Percentiles rank a stretch among this genome's conserved stretches.
Evolutionary conservation across 495 filamentous ascomycete species (phyloP).

Genomic region (Friedmanniomyces simplex): DNA sequence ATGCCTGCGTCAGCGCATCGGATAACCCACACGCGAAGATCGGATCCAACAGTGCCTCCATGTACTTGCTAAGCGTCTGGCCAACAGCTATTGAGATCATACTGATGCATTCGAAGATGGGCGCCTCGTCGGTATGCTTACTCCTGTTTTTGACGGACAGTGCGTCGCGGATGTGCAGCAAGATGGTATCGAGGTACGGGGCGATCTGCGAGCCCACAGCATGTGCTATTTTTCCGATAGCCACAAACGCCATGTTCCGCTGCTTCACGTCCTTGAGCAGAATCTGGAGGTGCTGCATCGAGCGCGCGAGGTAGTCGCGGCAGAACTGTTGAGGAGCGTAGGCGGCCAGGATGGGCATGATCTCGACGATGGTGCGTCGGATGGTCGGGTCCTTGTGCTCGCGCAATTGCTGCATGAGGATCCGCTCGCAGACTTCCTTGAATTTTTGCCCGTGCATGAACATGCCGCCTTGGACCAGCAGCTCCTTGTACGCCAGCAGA

Average conservation of each 20-base stretch:
- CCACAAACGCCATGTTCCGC: conserved; percentile 81
- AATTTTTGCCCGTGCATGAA: conserved; percentile 81
- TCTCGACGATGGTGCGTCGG: conserved; percentile 71
- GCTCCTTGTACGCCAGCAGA: conserved; percentile 77
- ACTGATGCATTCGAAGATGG: conserved; percentile 96
- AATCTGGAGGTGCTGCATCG: conserved; percentile 90
- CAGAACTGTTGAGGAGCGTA: conserved; percentile 85
- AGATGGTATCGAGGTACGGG: conserved; percentile 88
- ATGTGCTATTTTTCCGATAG: conserved; percentile 93
- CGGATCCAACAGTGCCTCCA: conserved; percentile 88
- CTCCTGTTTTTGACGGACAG: conserved; percentile 74
- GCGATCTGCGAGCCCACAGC: conserved; percentile 85
- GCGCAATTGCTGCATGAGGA: conserved; percentile 60
- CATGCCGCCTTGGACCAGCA: conserved; percentile 90
- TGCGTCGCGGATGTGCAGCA: conserved; percentile 84
- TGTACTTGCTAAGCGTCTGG: conserved; percentile 93
- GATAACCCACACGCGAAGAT: conserved; percentile 95
- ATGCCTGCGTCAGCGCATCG: conserved; percentile 80
- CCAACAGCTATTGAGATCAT: conserved; percentile 90
- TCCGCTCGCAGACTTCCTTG: conserved; percentile 74
- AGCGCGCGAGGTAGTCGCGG: conserved; percentile 73
- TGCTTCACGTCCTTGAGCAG: conserved; percentile 96
- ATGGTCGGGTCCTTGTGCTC: conserved; percentile 84
- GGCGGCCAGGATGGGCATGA: conserved; percentile 85
- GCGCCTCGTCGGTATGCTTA: conserved; percentile 66